Conservation (phyloP, 2,329 filamentous ascomycete genomes). For the Botryosphaeria agaves region DNA sequence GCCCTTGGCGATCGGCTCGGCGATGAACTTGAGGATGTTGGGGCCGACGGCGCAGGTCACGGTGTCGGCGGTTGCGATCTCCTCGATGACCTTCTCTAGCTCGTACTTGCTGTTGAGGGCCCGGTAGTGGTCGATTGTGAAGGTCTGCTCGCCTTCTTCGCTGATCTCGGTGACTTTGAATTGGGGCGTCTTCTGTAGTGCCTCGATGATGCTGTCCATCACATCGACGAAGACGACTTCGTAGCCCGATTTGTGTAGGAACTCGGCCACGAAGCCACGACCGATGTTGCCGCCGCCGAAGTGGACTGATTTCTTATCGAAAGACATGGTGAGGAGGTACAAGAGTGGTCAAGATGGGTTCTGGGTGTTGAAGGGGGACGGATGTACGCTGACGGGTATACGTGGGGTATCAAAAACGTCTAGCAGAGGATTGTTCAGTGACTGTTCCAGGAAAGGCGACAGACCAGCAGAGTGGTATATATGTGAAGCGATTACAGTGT, state of each 20-base stretch:
- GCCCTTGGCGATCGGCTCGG: conserved; percentile 86
- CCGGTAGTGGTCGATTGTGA: conserved; percentile 84
- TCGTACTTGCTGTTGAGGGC: conserved; percentile 89
- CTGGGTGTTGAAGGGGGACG: too few species aligned
- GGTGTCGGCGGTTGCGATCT: conserved; percentile 74
- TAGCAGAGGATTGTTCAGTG: too few species aligned
- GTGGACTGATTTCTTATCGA: conserved; percentile 32
- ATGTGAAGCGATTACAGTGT: too few species aligned
- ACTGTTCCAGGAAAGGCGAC: too few species aligned
- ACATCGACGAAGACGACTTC: conserved; percentile 96
- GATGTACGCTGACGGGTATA: too few species aligned
- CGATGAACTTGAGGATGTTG: conserved; percentile 91
- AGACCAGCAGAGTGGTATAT: too few species aligned
- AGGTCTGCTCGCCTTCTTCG: conserved; percentile 60
- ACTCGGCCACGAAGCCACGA: conserved; percentile 46
- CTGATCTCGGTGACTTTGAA: conserved; percentile 94
- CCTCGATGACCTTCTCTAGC: conserved; percentile 62
- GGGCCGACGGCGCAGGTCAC: conserved; percentile 96
- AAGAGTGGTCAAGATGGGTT: too few species aligned
- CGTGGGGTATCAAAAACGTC: too few species aligned
- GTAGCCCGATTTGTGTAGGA: conserved; percentile 87
- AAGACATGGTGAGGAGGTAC: neutral
- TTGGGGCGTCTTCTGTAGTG: conserved; percentile 54
- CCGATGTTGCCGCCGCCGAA: conserved; percentile 37
- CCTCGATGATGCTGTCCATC: conserved; percentile 63